Evolutionary conservation across 1,284 basidiomycete genomes (phyloP), one percentile per base, ranked within the genome.

Genomic region (Marasmius tenuissimus): DNA sequence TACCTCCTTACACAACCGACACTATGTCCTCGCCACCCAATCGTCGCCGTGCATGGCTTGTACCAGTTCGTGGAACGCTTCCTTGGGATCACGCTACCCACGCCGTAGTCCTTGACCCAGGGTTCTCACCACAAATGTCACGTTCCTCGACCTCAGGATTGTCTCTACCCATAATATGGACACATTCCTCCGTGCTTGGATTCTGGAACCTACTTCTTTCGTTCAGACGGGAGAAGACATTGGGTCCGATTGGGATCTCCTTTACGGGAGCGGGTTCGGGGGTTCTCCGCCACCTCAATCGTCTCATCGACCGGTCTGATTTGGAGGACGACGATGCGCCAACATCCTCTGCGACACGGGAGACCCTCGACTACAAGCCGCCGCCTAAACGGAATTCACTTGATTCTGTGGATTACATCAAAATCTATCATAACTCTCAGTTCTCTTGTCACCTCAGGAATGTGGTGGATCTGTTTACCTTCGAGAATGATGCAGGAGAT

Each of bases 51-150:
- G 80, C 83, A 3, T 89, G 87, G 87, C 67, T 89, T 18, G 75
- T 89, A 42, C 88, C 87, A 35, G 69, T 89, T 5, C 81, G 85
- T 11, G 88, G 88, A 9, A 69, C 56, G 14, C 67, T 83, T 37
- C 83, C 83, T 8, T 89, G 84, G 83, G 68, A 74, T 3, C 73
- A 69, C 22, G 80, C 79, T 47, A 80, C 86, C 0, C 62, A 72
- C 18, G 87, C 80, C 3, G 70, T 71, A 4, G 59, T 86, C 14
- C 65, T 80, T 35, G 72, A 75, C 22, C 66, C 67, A 54, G 61
- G 65, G 9, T 37, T 61, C 51, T 38, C 67, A 63, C 63, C 67
- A 47, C 63, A 62, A 38, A 35, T 68, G 56, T 69, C 63, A 48
- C 59, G 61, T 57, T 57, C 64, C 50, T 65, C 63, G 54, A 58